Evolutionary conservation across 495 filamentous ascomycete species (phyloP), one percentile per base, ranked within the genome.

Genomic region (Tuber brumale): DNA sequence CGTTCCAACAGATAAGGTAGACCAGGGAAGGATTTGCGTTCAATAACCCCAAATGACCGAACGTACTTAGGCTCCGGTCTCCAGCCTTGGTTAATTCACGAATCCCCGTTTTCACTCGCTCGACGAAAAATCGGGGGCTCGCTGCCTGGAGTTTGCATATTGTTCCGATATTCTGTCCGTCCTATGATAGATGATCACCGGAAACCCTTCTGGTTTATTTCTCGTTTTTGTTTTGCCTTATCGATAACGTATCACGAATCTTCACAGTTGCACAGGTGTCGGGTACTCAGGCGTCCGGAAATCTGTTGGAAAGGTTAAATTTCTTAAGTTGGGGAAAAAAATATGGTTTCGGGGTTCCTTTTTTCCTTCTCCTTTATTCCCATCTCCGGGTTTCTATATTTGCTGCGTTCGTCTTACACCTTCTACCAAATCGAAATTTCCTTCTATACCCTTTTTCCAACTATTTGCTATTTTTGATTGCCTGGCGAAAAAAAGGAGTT

Each of bases 1-100:
- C 82, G 72, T 79, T 83, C 69, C 74, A 81, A 57, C 81, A 83
- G 76, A 83, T 83, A 74, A 79, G 82, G 79, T 83, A 82, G 74
- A 75, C 70, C 23, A 18, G 18, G 35, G 57, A 35, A 35, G 57
- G 57, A 35, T 66, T 18, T 19, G 57, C 57, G 19, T 66, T 18
- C 14, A 18, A 31, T 66, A 35, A 35, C 14, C 57, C 31, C 12
- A 35, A 7, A 66, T 18, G 57, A 14, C 35, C 14, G 27, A 35
- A 66, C 14, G 19, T 66, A 27, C 57, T 35, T 10, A 27, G 57
- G 57, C 57, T 66, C 31, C 27, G 27, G 18, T 66, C 31, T 9
- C 31, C 57, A 18, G 27, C 57, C 57, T 35, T 66, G 27, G 57
- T 66, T 66, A 35, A 66, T 66, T 66, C 57, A 1, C 31, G 31